Conservation (phyloP, 108 stramenopile species). For the Epipyxis sp. region DNA sequence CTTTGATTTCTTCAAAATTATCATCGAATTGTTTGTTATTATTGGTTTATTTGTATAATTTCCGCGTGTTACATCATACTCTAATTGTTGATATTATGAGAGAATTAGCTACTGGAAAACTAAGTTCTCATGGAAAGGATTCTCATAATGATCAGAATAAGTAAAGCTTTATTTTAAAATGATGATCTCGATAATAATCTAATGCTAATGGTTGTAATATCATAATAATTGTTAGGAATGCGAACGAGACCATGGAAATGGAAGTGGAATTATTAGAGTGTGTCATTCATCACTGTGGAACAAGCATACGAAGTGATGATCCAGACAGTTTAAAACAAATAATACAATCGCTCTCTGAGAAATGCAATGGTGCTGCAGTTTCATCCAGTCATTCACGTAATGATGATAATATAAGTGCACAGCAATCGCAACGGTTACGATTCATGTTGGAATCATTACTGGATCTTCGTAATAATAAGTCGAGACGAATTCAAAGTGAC, state of each 20-base stretch:
- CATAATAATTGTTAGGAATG: too few relatives aligned
- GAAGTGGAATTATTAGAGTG: background rate
- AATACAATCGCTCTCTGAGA: background rate
- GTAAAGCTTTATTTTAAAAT: too few relatives aligned
- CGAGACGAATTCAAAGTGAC: background rate
- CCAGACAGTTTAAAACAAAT: background rate
- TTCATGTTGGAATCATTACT: constrained; percentile 30
- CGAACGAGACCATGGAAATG: too few relatives aligned
- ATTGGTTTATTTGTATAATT: constrained; percentile 87
- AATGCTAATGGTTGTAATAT: too few relatives aligned
- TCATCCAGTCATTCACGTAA: too few relatives aligned
- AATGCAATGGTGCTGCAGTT: too few relatives aligned
- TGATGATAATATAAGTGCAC: background rate
- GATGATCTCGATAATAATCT: too few relatives aligned
- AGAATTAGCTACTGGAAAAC: too few relatives aligned
- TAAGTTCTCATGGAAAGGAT: too few relatives aligned
- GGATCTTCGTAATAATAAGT: background rate
- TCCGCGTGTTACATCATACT: constrained; percentile 73
- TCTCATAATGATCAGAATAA: too few relatives aligned
- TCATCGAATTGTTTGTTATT: constrained; percentile 72
- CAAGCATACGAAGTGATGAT: background rate
- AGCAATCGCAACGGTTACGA: background rate
- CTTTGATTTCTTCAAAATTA: too few relatives aligned
- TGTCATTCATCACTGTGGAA: background rate
- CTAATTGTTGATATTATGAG: too few relatives aligned